Evolutionary conservation across 1,284 basidiomycete species (phyloP), one percentile per base, ranked within the genome.

Genomic region (Austroboletus novae-zelandiae): DNA sequence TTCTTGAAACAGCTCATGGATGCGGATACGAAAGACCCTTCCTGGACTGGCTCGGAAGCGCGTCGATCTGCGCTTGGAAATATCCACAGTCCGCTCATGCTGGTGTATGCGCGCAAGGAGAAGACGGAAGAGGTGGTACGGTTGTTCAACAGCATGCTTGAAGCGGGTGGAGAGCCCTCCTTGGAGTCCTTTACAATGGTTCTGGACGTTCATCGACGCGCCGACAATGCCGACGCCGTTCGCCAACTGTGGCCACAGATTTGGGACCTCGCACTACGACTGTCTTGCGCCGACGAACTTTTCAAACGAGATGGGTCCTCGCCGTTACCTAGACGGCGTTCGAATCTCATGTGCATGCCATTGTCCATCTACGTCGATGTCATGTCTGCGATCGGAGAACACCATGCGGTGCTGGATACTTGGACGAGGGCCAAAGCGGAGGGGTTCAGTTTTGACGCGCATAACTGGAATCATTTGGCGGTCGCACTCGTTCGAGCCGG

Each of bases 401-500:
- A 91, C 61, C 56, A 66, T 9, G 79, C 86, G 50, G 79, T 97
- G 36, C 80, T 85, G 17, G 64, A 69, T 11, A 73, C 80, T 0
- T 98, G 96, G 95, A 70, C 74, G 15, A 65, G 73, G 29, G 79
- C 91, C 43, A 78, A 81, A 54, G 57, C 71, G 7, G 68, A 76
- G n/a, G 91, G 92, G 2, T 90, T 96, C 58, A 77, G 77, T 4
- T 94, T 95, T 63, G 93, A 98, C 65, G 80, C 90, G 11, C 84
- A 89, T 60, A 98, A 98, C 69, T 99, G 93, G 89, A 98, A 98
- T 65, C 85, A 92, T 61, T 76, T 96, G 23, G 80, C 78, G 23
- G 74, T 86, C 4, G 89, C 87, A 13, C 78, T 96, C 31, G 76
- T 93, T 29, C 81, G 87, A 31, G 89, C 87, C 0, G 94, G 89